phyloP scores from a whole-genome alignment of 257 asterid species.

The Solanum commersonii region DNA sequence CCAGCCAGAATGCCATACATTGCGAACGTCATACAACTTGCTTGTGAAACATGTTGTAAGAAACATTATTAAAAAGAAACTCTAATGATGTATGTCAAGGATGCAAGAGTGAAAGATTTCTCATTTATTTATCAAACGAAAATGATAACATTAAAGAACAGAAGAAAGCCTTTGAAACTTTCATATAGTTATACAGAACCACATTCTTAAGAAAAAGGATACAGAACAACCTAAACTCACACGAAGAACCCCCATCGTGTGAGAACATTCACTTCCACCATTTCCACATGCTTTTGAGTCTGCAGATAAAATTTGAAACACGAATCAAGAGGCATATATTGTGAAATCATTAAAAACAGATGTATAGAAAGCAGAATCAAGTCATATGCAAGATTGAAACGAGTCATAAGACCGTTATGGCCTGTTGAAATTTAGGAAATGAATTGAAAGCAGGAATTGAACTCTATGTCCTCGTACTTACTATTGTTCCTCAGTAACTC shows the following conservation, averaged over 20 bases:
- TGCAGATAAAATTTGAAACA: conserved; percentile 10
- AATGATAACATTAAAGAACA: not conserved
- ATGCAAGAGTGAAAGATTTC: not conserved
- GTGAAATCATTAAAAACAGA: not conserved
- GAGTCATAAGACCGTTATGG: not conserved
- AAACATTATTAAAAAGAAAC: conserved; percentile 72
- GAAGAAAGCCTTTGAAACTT: not conserved
- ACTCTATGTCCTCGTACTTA: not conserved
- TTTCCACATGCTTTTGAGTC: conserved; percentile 73
- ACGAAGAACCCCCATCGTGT: conserved; percentile 90
- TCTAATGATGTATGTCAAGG: conserved; percentile 48
- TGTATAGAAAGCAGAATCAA: not conserved
- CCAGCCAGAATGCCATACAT: conserved; percentile 82
- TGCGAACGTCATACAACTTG: conserved; percentile 41
- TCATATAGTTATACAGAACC: not conserved
- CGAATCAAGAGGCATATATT: not conserved
- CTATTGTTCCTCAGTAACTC: not conserved
- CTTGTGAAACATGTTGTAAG: conserved; percentile 48
- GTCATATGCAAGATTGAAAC: not conserved
- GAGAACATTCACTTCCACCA: conserved; percentile 52
- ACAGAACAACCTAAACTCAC: conserved; percentile 93
- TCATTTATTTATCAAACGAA: not conserved
- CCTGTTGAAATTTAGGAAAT: not conserved
- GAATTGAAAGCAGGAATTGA: not conserved
- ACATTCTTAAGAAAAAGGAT: conserved; percentile 31